These are phyloP conservation scores for Pseudocercospora fijiensis DNA, from an alignment of 2,329 filamentous ascomycete genomes.

Conservation along the genomic window DNA sequence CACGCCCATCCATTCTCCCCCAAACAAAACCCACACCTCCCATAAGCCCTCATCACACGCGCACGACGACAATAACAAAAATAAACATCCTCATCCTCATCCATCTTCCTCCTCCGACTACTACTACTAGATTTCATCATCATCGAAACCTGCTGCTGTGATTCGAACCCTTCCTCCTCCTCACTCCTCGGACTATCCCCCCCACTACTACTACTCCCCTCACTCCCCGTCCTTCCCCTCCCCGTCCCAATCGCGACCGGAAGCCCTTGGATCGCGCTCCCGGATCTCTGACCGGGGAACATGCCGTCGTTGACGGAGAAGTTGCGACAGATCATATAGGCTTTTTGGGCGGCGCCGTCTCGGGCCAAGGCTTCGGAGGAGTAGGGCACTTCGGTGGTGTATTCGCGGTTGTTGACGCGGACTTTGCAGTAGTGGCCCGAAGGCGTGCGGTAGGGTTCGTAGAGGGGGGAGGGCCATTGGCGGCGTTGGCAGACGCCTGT, in stretches of 20 bases:
- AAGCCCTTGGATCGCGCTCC: constrained; percentile 57
- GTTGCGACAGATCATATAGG: constrained; percentile 96
- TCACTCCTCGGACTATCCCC: constrained; percentile 55
- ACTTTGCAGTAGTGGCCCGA: constrained; percentile 86
- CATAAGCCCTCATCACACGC: constrained; percentile 42
- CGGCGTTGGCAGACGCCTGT: constrained; percentile 90
- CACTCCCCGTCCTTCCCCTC: no score
- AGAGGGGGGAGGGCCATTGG: constrained; percentile 87
- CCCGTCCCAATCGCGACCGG: constrained; percentile 65
- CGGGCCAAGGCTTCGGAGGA: constrained; percentile 78
- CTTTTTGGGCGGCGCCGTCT: constrained; percentile 91
- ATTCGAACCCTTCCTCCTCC: constrained; percentile 48
- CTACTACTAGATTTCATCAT: no score
- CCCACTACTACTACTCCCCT: constrained; percentile 49
- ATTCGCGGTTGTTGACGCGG: constrained; percentile 93
- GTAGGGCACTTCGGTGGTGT: constrained; percentile 85
- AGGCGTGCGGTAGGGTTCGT: constrained; percentile 73
- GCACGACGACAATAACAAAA: constrained; percentile 39
- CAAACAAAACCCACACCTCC: constrained; percentile 46
- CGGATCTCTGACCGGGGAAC: constrained; percentile 57
- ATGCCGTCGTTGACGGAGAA: constrained; percentile 97
- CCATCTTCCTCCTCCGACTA: constrained; percentile 53
- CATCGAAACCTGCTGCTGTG: no score
- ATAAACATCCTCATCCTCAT: constrained; percentile 39
- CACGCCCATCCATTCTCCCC: constrained; percentile 44